Percentiles rank a stretch among this genome's conserved stretches.
Evolutionary conservation across 106 monocot species (phyloP).

Genomic region (Gastrodia elata): DNA sequence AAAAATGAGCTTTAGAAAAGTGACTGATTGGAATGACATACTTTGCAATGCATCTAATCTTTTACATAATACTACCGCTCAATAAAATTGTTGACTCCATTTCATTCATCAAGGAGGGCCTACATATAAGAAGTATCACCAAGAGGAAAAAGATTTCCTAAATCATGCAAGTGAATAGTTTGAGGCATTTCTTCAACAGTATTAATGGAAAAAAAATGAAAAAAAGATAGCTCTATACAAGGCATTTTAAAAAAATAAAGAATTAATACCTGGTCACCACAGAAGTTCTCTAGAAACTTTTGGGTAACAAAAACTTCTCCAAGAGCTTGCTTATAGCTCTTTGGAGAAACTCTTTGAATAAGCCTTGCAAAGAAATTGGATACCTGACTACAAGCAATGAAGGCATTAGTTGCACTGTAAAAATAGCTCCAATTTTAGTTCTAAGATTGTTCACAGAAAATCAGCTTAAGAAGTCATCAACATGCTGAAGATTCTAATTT

Average conservation of each 20-base stretch:
- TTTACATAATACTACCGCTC: too few relatives aligned
- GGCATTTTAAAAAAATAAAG: background rate
- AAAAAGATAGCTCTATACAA: background rate
- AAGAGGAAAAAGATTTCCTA: background rate
- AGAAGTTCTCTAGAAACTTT: constrained; percentile 92
- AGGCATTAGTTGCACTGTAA: background rate
- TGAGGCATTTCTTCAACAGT: constrained; percentile 3
- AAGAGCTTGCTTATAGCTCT: constrained; percentile 78
- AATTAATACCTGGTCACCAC: constrained; percentile 76
- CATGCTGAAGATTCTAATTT: background rate
- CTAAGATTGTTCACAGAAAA: background rate
- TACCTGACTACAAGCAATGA: constrained; percentile 29
- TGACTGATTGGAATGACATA: too few relatives aligned
- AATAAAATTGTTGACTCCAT: too few relatives aligned
- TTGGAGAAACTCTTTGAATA: constrained; percentile 94
- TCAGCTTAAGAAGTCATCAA: background rate
- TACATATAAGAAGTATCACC: background rate
- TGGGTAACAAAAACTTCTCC: constrained; percentile 77
- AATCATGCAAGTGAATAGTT: background rate
- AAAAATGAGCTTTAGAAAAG: too few relatives aligned
- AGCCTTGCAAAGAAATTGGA: constrained; percentile 80
- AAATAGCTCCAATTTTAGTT: background rate
- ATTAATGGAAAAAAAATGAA: background rate
- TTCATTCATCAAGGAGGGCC: background rate
- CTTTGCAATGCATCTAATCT: too few relatives aligned